These are phyloP conservation scores for Aspergillus pseudoviridinutans DNA, from an alignment of 2,329 filamentous ascomycete species.

Conservation along the genomic window DNA sequence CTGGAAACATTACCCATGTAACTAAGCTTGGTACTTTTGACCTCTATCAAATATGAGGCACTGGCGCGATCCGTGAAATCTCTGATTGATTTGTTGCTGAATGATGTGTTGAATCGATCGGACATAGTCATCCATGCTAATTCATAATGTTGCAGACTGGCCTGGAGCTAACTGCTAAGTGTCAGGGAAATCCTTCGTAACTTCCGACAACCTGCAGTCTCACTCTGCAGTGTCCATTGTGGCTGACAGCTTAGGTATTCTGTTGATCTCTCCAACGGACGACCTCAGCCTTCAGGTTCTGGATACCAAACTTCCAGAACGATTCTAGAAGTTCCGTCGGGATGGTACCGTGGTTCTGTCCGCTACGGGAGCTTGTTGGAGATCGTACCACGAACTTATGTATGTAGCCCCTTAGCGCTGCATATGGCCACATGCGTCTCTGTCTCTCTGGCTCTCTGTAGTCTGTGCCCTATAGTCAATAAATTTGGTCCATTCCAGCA, in stretches of 20 bases:
- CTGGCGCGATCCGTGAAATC: background rate
- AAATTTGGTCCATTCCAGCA: background rate
- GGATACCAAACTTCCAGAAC: background rate
- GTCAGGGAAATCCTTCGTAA: background rate
- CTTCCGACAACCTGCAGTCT: background rate
- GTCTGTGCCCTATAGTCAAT: background rate
- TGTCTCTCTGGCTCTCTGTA: background rate
- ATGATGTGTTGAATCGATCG: too few species aligned
- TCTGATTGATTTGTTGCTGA: too few species aligned
- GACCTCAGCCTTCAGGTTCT: background rate
- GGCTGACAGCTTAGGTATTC: background rate
- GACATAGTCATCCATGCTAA: background rate
- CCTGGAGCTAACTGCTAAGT: background rate
- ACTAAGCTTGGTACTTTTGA: background rate
- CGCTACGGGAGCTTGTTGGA: background rate
- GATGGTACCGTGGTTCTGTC: slow-evolving; percentile 1
- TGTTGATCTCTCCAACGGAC: background rate
- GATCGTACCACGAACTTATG: slow-evolving; percentile 5
- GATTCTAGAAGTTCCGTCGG: slow-evolving; percentile 4
- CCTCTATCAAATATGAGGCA: background rate
- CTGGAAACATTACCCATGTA: background rate
- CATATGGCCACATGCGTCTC: background rate
- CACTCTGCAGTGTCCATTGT: background rate
- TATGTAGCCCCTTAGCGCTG: background rate
- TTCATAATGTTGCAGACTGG: background rate